Conservation (phyloP, 2,329 filamentous ascomycete genomes). For the Kalaharituber pfeilii region DNA sequence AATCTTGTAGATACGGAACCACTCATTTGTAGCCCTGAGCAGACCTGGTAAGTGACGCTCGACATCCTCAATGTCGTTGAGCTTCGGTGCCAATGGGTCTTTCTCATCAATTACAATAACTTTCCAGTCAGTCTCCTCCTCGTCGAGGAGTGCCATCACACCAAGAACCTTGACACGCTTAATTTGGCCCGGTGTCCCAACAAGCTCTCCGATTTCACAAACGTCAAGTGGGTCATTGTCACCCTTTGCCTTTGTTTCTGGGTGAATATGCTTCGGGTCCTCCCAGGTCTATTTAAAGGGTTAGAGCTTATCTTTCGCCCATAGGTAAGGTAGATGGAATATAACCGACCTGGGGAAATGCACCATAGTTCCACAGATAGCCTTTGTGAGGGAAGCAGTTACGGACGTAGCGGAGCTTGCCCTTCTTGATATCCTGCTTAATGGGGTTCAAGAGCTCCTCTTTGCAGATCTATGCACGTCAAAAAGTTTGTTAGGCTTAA, state of each 20-base stretch:
- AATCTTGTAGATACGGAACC: constrained; percentile 99
- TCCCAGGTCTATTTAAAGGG: constrained; percentile 69
- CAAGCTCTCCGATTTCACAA: constrained; percentile 97
- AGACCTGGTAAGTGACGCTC: constrained; percentile 96
- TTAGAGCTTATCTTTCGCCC: constrained; percentile 7
- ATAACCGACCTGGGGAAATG: constrained; percentile 77
- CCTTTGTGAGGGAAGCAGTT: constrained; percentile 99
- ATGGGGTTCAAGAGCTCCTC: constrained; percentile 96
- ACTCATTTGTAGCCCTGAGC: constrained; percentile 95
- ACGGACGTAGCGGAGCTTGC: constrained; percentile 96
- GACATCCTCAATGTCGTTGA: constrained; percentile 94
- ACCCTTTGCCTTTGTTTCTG: constrained; percentile 98
- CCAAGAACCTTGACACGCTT: constrained; percentile 99
- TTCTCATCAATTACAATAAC: constrained; percentile 98
- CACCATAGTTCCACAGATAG: constrained; percentile 99
- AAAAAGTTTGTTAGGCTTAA: background rate
- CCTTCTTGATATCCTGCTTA: constrained; percentile 99
- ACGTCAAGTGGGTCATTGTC: constrained; percentile 99
- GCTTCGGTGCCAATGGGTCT: constrained; percentile 86
- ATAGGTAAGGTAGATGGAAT: constrained; percentile 9
- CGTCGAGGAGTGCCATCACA: constrained; percentile 96
- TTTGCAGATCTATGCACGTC: constrained; percentile 69
- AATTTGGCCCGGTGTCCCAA: constrained; percentile 87
- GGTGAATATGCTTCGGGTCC: constrained; percentile 88
- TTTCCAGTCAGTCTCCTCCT: constrained; percentile 99